These are phyloP conservation scores for Lepiota venenata DNA, from an alignment of 768 basidiomycete species.

Conservation along the genomic window DNA sequence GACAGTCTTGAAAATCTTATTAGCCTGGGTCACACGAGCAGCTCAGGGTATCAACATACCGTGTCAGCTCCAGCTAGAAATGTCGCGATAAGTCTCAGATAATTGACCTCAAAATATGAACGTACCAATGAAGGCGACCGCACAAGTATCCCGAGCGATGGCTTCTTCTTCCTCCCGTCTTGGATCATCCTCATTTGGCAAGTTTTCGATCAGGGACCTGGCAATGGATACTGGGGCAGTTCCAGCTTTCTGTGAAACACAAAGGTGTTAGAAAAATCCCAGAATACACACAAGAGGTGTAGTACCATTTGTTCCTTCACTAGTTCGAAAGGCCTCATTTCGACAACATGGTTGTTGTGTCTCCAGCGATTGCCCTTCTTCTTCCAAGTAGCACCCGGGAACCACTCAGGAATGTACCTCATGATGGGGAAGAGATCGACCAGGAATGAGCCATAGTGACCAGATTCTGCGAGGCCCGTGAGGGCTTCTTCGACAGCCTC, in stretches of 20 bases:
- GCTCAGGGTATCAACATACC: slow-evolving; percentile 19
- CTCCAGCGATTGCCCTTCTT: slow-evolving; percentile 28
- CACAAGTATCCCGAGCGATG: slow-evolving; percentile 30
- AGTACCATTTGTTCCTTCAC: slow-evolving; percentile 28
- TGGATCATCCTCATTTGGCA: too few species aligned
- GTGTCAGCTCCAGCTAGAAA: slow-evolving; percentile 39
- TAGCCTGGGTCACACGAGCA: background rate
- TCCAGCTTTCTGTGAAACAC: too few species aligned
- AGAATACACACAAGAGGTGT: too few species aligned
- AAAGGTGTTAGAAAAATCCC: too few species aligned
- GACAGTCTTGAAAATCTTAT: slow-evolving; percentile 21
- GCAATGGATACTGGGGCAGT: too few species aligned
- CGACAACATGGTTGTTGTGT: slow-evolving; percentile 24
- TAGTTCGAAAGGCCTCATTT: slow-evolving; percentile 28
- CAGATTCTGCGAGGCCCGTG: slow-evolving; percentile 22
- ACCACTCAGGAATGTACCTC: slow-evolving; percentile 34
- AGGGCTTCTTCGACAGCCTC: slow-evolving; percentile 25
- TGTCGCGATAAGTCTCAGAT: background rate
- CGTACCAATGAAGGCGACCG: slow-evolving; percentile 33
- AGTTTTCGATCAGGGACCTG: too few species aligned
- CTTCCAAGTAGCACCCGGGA: slow-evolving; percentile 36
- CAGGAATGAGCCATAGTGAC: slow-evolving; percentile 27
- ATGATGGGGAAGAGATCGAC: slow-evolving; percentile 33
- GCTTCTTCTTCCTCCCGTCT: slow-evolving; percentile 16
- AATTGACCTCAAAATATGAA: background rate